These are phyloP conservation scores for Entelexis paramagnoliae DNA, from an alignment of 1,139 yeast species.

Conservation along the genomic window DNA sequence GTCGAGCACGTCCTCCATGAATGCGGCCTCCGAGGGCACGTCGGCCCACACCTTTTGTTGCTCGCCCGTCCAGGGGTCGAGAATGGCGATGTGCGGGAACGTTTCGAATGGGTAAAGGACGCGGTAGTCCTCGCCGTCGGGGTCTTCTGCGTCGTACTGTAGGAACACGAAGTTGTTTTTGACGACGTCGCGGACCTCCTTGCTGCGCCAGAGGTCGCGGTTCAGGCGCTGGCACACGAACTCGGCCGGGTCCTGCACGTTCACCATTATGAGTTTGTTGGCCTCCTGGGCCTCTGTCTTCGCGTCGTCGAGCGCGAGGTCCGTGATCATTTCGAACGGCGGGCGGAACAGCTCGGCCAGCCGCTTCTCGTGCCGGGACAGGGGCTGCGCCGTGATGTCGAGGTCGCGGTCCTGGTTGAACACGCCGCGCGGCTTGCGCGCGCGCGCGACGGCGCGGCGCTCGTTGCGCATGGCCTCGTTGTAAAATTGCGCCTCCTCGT, in stretches of 20 bases:
- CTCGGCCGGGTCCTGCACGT: conserved; percentile 75
- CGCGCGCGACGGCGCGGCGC: conserved; percentile 18
- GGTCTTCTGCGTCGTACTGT: conserved; percentile 70
- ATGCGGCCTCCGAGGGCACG: conserved; percentile 48
- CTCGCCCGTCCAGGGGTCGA: conserved; percentile 95
- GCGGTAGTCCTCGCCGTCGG: conserved; percentile 57
- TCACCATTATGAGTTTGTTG: conserved; percentile 74
- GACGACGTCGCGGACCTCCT: conserved; percentile 54
- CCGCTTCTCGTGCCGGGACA: conserved; percentile 56
- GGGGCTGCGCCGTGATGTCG: conserved; percentile 20
- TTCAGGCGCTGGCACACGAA: conserved; percentile 84
- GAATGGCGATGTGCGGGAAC: conserved; percentile 80
- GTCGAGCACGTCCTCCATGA: conserved; percentile 41
- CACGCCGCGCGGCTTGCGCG: conserved; percentile 33
- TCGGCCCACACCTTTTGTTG: conserved; percentile 66
- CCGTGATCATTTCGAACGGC: conserved; percentile 78
- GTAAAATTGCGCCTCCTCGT: conserved; percentile 29
- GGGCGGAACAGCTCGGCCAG: conserved; percentile 80
- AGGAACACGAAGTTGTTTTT: conserved; percentile 49
- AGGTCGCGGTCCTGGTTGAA: conserved; percentile 40
- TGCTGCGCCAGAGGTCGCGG: conserved; percentile 83
- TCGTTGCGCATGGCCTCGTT: conserved; percentile 19
- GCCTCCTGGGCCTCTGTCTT: conserved; percentile 51
- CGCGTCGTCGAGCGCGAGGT: conserved; percentile 59
- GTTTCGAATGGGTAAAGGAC: conserved; percentile 60